Evolutionary conservation across 768 basidiomycete genomes (phyloP), one percentile per base, ranked within the genome.

Genomic region (Auricularia sp.): DNA sequence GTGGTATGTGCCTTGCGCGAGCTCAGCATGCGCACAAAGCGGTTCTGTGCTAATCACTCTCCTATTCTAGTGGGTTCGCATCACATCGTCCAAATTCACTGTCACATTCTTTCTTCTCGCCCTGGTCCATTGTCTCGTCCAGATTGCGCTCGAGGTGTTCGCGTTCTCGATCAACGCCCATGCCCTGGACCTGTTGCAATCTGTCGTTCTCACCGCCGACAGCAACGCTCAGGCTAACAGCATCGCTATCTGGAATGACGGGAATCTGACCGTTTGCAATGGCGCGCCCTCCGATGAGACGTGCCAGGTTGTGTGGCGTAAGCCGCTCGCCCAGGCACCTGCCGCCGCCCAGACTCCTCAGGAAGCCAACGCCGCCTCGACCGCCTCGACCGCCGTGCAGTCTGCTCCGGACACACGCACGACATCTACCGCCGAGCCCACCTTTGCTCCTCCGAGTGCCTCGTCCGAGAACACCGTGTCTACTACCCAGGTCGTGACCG

Each of bases 11-110:
- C 14, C 12, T 23, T 36, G 36, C 60, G 8, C 43, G 29, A 29
- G 29, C 29, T 29, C 29, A 29, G 29, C 29, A 29, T 29, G 43
- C 36, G 18, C 33, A 8, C 60, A 35, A 21, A 33, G 21, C 35
- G 14, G 14, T 35, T 35, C 18, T 2, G 14, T 33, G 35, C 16
- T 29, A 29, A 29, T 42, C 60, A 18, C 7, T 42, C 21, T 12
- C 60, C 7, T 34, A 36, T 29, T 53, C 16, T 70, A 90, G 88
- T 87, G 86, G 85, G 79, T 83, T 64, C 82, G 87, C 64, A 77
- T 90, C 69, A 86, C 87, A 23, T 83, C 85, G 70, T 87, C 88
- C 60, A 80, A 79, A 43, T 77, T 87, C 62, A 86, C 89, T 21
- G 76, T 80, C 66, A 70, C 83, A 70, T 92, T 90, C 73, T 83